Percentiles rank a stretch among this genome's conserved stretches.
Evolutionary conservation across 1,284 basidiomycete genomes (phyloP).

Genomic region (Neonothopanus nambi): DNA sequence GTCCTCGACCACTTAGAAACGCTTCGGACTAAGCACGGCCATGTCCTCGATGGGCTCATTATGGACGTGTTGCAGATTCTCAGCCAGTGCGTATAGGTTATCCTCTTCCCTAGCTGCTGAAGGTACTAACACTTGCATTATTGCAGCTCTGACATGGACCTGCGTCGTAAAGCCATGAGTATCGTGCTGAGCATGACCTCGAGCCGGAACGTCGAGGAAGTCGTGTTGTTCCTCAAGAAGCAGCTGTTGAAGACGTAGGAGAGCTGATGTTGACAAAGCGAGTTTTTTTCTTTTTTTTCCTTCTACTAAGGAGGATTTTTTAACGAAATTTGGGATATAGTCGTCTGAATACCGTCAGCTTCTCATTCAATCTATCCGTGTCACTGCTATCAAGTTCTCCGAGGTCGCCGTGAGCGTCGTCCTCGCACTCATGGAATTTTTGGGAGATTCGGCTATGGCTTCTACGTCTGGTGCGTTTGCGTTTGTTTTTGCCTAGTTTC

Average conservation of each 20-base stretch:
- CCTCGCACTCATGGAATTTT: constrained; percentile 97
- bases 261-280: constrained; percentile 84
- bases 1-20: too few species aligned
- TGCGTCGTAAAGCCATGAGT: constrained; percentile 88
- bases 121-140: neutral
- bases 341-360: constrained; percentile 94
- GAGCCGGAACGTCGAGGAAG: constrained; percentile 99
- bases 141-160: constrained; percentile 90
- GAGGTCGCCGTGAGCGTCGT: constrained; percentile 97
- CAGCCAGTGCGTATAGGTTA: too few species aligned
- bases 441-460: constrained; percentile 94
- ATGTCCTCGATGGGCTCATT: too few species aligned
- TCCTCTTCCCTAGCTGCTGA: too few species aligned
- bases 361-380: too few species aligned
- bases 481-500: neutral
- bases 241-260: constrained; percentile 94
- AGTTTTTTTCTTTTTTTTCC: neutral
- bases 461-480: constrained; percentile 82
- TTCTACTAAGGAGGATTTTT: too few species aligned
- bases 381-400: constrained; percentile 97
- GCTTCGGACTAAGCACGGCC: too few species aligned
- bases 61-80: constrained; percentile 89
- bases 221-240: constrained; percentile 96
- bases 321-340: constrained; percentile 48
- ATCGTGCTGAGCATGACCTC: constrained; percentile 95